Conservation (phyloP, 129 eudicot genomes). For the Oenanthe sinensis region DNA sequence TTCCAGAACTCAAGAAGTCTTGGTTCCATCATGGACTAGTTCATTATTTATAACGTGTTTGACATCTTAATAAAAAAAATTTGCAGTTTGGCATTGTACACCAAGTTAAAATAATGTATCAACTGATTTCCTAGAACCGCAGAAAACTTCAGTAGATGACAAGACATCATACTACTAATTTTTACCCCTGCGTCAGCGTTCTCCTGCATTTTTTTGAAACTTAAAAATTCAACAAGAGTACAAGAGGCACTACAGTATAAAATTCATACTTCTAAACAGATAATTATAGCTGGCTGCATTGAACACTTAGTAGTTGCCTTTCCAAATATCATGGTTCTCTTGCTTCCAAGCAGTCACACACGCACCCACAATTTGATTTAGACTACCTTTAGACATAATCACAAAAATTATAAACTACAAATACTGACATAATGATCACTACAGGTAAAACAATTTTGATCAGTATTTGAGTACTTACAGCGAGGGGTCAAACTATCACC, state of each 20-base stretch:
- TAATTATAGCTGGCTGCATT: background rate
- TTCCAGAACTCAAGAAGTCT: background rate
- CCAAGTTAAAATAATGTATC: background rate
- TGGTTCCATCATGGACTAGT: background rate
- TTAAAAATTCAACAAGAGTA: background rate
- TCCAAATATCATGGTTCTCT: background rate
- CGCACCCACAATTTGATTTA: background rate
- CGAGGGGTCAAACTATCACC: conserved; percentile 86
- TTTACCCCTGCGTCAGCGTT: background rate
- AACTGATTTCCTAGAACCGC: background rate
- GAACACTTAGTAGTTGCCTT: background rate
- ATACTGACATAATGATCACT: background rate
- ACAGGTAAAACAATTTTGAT: background rate
- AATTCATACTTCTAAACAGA: background rate
- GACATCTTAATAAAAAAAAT: background rate
- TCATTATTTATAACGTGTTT: background rate
- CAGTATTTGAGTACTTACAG: conserved; percentile 39
- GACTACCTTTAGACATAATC: background rate
- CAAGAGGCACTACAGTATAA: background rate
- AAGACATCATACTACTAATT: background rate
- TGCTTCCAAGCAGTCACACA: background rate
- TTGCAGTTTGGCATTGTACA: background rate
- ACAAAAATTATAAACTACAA: background rate
- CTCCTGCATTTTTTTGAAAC: background rate
- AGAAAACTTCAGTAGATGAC: background rate